Conservation (phyloP, 306 rosid species). For the Glycyrrhiza uralensis region DNA sequence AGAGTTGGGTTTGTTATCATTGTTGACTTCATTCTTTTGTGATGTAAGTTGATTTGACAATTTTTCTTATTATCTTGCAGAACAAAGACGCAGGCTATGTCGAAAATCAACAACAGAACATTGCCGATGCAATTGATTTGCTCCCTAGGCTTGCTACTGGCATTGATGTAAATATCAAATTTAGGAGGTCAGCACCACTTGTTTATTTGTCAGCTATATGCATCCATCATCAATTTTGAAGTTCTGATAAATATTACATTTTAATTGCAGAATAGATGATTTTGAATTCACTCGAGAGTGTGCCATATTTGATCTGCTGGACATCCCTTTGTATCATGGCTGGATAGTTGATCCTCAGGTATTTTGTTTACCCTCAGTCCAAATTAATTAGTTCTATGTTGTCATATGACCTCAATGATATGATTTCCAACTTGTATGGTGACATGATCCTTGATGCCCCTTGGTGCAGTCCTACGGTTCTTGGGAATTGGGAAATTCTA, state of each 20-base stretch:
- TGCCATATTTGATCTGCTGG: slow-evolving; percentile 96
- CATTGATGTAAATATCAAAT: slow-evolving; percentile 93
- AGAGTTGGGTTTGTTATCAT: slow-evolving; percentile 18
- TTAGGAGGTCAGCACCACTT: slow-evolving; percentile 59
- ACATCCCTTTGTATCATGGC: slow-evolving; percentile 95
- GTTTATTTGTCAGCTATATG: slow-evolving; percentile 4
- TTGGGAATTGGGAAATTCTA: not conserved
- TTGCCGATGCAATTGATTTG: slow-evolving; percentile 95
- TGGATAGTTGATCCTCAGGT: slow-evolving; percentile 99
- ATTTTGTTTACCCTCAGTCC: slow-evolving; percentile 23
- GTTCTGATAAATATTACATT: slow-evolving; percentile 28
- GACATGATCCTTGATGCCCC: not conserved
- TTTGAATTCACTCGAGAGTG: slow-evolving; percentile 97
- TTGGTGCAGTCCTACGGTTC: not conserved
- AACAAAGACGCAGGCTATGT: slow-evolving; percentile 85
- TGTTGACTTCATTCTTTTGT: slow-evolving; percentile 9
- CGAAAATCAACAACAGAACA: slow-evolving; percentile 91
- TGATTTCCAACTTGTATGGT: not conserved
- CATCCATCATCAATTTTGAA: slow-evolving; percentile 18
- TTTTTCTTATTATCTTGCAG: slow-evolving; percentile 39
- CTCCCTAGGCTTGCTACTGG: slow-evolving; percentile 99
- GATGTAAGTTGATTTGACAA: slow-evolving; percentile 18
- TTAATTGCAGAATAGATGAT: slow-evolving; percentile 74
- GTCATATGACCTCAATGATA: not conserved
- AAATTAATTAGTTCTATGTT: not conserved